Base-by-base conservation (phyloP, 345 rosid species). In the Syzygium aqueum region DNA sequence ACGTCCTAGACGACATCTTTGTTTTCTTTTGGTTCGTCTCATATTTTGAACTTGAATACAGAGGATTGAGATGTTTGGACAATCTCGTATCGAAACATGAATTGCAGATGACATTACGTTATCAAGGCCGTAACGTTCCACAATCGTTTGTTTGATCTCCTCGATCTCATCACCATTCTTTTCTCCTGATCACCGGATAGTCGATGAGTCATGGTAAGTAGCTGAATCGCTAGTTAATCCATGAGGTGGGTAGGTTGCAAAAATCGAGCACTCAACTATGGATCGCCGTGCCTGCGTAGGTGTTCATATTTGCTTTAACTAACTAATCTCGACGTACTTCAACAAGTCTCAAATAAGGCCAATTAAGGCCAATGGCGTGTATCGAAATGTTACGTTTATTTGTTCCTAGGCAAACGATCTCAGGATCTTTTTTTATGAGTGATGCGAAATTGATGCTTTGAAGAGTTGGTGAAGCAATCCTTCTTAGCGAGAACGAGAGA, bases 201-300 rank as follows among this genome's bases (percentile, higher is more conserved):
- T 54, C 25, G 22, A 54, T 22, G 25, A 54, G 25, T 19, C 57
- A 4, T 40, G 43, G 43, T 40, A 40, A 40, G 43, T 40, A 40
- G 5, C 43, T 40, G 5, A 11, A 57, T 57, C 65, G 25, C 15
- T 0, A 0, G 0, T 25, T 57, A 25, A 25, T 57, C 3, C 2
- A 57, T 25, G 1, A 57, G 7, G 11, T 73, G 49, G 25, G 49
- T 73, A 37, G 11, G 19, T 73, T 73, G 27, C 80, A 73, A 73
- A 2, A 2, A 73, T 9, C 1, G 0, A 0, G 8, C 13, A 19
- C 14, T 33, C 49, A 19, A 37, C 43, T 73, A 37, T 19, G 49
- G 80, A 73, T 73, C 25, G 2, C 5, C 14, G 11, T 65, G 10
- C 78, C 1, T 15, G 1, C 33, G 78, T 65, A 28, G 1, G 2